These are phyloP conservation scores for Phytophthora multivora DNA, from an alignment of 352 stramenopile genomes.

Conservation along the genomic window DNA sequence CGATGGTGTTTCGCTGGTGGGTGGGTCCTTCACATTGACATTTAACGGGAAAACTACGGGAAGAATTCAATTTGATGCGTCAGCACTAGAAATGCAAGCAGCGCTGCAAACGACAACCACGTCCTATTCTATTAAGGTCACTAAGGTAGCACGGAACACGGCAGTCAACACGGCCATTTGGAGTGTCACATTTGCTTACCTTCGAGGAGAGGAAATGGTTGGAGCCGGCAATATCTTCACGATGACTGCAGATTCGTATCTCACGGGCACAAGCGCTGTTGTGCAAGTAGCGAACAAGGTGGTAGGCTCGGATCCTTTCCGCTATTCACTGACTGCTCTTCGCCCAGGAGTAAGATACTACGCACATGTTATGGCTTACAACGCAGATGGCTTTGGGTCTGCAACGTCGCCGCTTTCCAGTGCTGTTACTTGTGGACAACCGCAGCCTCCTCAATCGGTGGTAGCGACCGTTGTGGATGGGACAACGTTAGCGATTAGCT, in stretches of 20 bases:
- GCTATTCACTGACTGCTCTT: slow-evolving; percentile 55
- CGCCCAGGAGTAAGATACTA: slow-evolving; percentile 65
- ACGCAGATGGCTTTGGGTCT: slow-evolving; percentile 41
- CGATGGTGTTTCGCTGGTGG: slow-evolving; percentile 37
- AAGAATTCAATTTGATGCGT: slow-evolving; percentile 76
- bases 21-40: slow-evolving; percentile 88
- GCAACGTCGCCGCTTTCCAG: slow-evolving; percentile 60
- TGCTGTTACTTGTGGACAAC: slow-evolving; percentile 61
- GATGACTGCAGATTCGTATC: slow-evolving; percentile 58
- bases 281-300: slow-evolving; percentile 84
- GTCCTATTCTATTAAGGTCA: slow-evolving; percentile 88
- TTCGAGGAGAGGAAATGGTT: slow-evolving; percentile 91
- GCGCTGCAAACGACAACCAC: slow-evolving; percentile 71
- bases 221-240: slow-evolving; percentile 91
- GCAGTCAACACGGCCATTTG: slow-evolving; percentile 80
- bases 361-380: slow-evolving; percentile 84
- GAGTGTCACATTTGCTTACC: slow-evolving; percentile 94
- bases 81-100: slow-evolving; percentile 86
- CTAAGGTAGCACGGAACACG: slow-evolving; percentile 43
- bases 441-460: slow-evolving; percentile 47
- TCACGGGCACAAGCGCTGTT: slow-evolving; percentile 68
- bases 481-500: slow-evolving; percentile 57
- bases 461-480: slow-evolving; percentile 57
- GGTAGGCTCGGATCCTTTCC: slow-evolving; percentile 91
- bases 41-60: slow-evolving; percentile 90